Base-by-base conservation (phyloP, 192 early-diverging fungal species). In the Coemansia sp. region DNA sequence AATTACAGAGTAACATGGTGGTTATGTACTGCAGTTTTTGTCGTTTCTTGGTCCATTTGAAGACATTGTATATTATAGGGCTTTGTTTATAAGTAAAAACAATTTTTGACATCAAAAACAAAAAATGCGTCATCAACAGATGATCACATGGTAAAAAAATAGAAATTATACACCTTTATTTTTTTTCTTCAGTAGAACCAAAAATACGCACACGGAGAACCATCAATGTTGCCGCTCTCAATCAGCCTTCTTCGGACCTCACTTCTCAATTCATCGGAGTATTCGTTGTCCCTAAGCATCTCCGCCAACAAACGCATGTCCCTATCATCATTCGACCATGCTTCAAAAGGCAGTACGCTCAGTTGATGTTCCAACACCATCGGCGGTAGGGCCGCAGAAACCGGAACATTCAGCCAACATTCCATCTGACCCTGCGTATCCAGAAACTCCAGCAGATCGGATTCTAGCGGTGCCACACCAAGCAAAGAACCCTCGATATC, bases 361-460 rank as follows among this genome's bases (percentile, higher is more conserved):
- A 80, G 69, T 72, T 74, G 35, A 38, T 80, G 78, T 45, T 80
- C 78, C 17, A 55, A 48, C 8, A 66, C 57, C 28, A 68, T 43
- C 33, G 78, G 78, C 45, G 78, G 72, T 45, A 22, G 11, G 1
- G 9, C n/a, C 4, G 64, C 60, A 0, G 71, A 71, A 12, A 37
- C 38, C 32, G 72, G 68, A 0, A 65, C 51, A 18, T 54, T 43
- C 12, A 56, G 22, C 72, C 66, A 68, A 12, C 53, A 22, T 2
- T 41, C 17, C 15, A 3, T 37, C n/a, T 33, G 45, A 15, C 22
- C 22, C 22, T 1, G 22, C 1, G 22, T 1, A 28, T 69, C 39
- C 7, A 76, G 51, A 38, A 38, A 61, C 36, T 11, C 51, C 8
- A 65, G 51, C 18, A 82, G 34, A 48, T 82, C 79, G 2, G 79